Evolutionary conservation across 768 basidiomycete species (phyloP), one percentile per base, ranked within the genome.

Genomic region (Jaapia argillacea): DNA sequence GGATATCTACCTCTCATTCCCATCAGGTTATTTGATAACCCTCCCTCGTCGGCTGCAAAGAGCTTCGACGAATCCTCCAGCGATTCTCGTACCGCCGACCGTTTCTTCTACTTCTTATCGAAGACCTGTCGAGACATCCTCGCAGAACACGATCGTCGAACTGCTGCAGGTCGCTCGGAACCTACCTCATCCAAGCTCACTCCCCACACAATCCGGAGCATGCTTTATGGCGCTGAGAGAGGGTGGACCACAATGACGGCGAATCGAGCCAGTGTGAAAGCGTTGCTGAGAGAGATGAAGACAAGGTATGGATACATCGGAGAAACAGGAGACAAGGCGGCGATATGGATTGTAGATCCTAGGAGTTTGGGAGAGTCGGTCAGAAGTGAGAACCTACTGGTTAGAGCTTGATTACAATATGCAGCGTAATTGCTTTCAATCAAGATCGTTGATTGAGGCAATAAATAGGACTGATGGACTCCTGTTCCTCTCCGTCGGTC

Each of bases 201-300:
- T 0, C 72, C 71, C 6, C 89, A 92, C 57, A 92, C 90, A 0
- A 73, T 85, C 6, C 70, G 76, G 44, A 85, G 81, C 43, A 66
- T 91, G 65, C 62, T 79, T 16, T 75, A 73, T 54, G 90, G 89
- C 13, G 75, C 81, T 0, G 62, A 62, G 28, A 62, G 72, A 22
- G 79, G 81, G 0, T 81, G 85, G 84, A 92, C 90, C 48, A 88
- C 85, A n/a, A 64, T 93, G 39, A 92, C 89, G 3, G 87, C 87
- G 6, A 93, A 94, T 51, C 70, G 76, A 49, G 71, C 81, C 24
- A 88, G 88, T 50, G 76, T 91, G 21, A 79, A 72, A 54, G 79
- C 79, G 20, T 66, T 92, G n/a, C 47, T 90, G 46, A 68, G 77
- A 47, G 83, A 83, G 58, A 71, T 89, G 59, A 73, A 67, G 44